A percentile compares a stretch with the other conserved stretches of the same genome.
phyloP scores from a whole-genome alignment of 1,284 basidiomycete species.

The Mycosarcoma mackinlayi region DNA sequence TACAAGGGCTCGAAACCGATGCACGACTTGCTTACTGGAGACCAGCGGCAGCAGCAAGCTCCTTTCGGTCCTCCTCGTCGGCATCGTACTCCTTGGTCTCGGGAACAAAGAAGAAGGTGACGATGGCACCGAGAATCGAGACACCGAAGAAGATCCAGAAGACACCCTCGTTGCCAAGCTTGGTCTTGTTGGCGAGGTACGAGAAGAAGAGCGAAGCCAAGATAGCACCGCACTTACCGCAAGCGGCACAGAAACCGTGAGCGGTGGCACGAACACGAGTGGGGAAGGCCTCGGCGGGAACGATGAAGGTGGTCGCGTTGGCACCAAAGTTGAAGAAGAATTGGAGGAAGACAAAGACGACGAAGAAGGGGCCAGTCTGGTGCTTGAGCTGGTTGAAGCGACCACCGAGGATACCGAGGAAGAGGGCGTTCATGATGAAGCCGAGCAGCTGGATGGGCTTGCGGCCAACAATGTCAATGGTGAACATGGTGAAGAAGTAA shows the following conservation, averaged over 20 bases:
- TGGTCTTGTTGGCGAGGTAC: constrained; percentile 41
- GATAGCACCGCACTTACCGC: constrained; percentile 72
- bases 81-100: constrained; percentile 64
- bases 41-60: constrained; percentile 51
- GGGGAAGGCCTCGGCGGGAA: constrained; percentile 82
- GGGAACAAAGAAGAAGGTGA: constrained; percentile 55
- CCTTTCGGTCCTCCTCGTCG: constrained; percentile 61
- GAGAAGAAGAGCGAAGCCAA: constrained; percentile 69
- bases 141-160: constrained; percentile 66
- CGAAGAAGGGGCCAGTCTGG: constrained; percentile 76
- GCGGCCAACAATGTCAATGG: constrained; percentile 63
- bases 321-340: constrained; percentile 73
- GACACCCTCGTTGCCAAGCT: constrained; percentile 49
- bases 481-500: constrained; percentile 65
- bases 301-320: constrained; percentile 82
- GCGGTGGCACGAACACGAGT: constrained; percentile 75
- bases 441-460: constrained; percentile 67
- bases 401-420: constrained; percentile 68
- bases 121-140: constrained; percentile 53
- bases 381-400: constrained; percentile 55
- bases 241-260: constrained; percentile 71
- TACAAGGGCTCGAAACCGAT: not conserved
- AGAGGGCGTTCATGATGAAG: constrained; percentile 65
- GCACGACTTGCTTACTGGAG: constrained; percentile 21
- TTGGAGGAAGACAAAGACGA: constrained; percentile 79